Conservation (phyloP, 2,329 filamentous ascomycete species). For the Lecanicillium sp. region DNA sequence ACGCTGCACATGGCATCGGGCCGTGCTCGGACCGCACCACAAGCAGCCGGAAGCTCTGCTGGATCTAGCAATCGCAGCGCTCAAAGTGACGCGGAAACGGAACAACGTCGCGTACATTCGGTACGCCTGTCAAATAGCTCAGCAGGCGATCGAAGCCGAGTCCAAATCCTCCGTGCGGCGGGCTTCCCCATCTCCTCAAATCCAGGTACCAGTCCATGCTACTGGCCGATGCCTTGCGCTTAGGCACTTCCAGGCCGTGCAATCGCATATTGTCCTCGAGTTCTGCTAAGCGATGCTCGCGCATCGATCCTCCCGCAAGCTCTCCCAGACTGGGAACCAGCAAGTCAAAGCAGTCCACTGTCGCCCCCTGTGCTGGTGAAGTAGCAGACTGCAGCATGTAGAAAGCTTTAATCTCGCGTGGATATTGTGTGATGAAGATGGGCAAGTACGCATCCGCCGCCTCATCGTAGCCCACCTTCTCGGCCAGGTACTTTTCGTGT, state of each 20-base stretch:
- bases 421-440: conserved; percentile 90
- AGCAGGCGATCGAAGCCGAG: conserved; percentile 83
- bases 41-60: no score
- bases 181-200: conserved; percentile 81
- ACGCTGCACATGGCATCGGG: no score
- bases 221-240: conserved; percentile 7
- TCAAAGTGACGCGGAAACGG: conserved; percentile 73
- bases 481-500: conserved; percentile 84
- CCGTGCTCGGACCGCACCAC: no score
- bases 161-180: conserved; percentile 86
- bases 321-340: conserved; percentile 81
- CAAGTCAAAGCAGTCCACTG: conserved; percentile 86
- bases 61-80: conserved; percentile 47
- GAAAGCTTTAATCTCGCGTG: conserved; percentile 83
- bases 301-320: conserved; percentile 80
- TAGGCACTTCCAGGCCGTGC: conserved; percentile 49
- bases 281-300: conserved; percentile 67
- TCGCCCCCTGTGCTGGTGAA: conserved; percentile 30
- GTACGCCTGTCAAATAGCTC: conserved; percentile 73
- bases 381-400: conserved; percentile 45
- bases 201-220: conserved; percentile 78
- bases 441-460: conserved; percentile 49
- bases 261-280: conserved; percentile 64
- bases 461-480: conserved; percentile 45
- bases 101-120: conserved; percentile 77